These are phyloP conservation scores for Cystobasidiopsis lactophilus DNA, from an alignment of 768 basidiomycete genomes.

Conservation along the genomic window DNA sequence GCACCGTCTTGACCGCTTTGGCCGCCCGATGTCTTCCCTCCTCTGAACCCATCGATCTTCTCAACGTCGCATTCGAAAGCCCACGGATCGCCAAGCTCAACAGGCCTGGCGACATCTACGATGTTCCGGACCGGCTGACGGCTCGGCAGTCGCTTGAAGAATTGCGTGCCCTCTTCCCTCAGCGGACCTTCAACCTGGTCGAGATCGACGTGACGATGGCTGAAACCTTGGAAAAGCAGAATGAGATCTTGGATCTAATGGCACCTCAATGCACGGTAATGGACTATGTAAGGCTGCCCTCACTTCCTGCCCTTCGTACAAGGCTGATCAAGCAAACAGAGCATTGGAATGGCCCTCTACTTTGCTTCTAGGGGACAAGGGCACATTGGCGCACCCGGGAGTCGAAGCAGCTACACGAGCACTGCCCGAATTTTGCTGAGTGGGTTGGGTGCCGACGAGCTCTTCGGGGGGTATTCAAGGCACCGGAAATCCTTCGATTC, in stretches of 20 bases:
- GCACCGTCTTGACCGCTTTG: slow-evolving; percentile 55
- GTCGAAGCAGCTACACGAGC: slow-evolving; percentile 40
- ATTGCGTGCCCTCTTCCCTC: slow-evolving; percentile 48
- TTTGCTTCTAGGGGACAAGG: slow-evolving; percentile 75
- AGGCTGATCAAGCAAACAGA: slow-evolving; percentile 32
- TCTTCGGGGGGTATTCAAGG: slow-evolving; percentile 79
- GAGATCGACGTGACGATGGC: slow-evolving; percentile 66
- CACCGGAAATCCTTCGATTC: slow-evolving; percentile 48
- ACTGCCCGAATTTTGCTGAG: slow-evolving; percentile 62
- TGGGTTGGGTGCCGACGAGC: slow-evolving; percentile 84
- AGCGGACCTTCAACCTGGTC: slow-evolving; percentile 77
- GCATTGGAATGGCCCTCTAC: slow-evolving; percentile 72
- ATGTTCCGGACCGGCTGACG: slow-evolving; percentile 71
- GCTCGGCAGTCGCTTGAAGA: slow-evolving; percentile 60
- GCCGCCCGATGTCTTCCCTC: slow-evolving; percentile 38
- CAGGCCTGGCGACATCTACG: slow-evolving; percentile 37
- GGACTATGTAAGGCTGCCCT: slow-evolving; percentile 48
- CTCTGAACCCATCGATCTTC: slow-evolving; percentile 12
- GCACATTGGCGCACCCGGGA: neutral
- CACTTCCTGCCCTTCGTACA: neutral
- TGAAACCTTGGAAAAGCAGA: slow-evolving; percentile 35
- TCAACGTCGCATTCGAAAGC: slow-evolving; percentile 38
- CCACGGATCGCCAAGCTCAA: slow-evolving; percentile 41
- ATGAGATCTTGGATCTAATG: slow-evolving; percentile 51
- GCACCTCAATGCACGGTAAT: slow-evolving; percentile 59